Base-by-base conservation (phyloP, 179 eudicot species). In the Corrigiola litoralis region DNA sequence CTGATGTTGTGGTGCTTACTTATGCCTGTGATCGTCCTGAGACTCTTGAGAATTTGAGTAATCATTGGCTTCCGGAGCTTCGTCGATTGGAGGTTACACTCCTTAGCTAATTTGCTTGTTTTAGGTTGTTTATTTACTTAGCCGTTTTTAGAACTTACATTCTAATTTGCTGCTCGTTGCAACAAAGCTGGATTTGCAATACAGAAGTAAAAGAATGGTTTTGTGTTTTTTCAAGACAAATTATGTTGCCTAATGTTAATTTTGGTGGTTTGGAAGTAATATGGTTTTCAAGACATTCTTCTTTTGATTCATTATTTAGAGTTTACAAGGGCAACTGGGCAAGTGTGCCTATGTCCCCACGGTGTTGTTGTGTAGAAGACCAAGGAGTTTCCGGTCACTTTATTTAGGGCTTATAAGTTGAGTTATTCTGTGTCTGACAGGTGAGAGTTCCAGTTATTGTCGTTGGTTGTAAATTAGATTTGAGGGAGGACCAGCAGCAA, bases 61-160 rank as follows among this genome's bases (percentile, higher is more conserved):
- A 88, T 18, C 86, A 90, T 63, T 94, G 97, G 99, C 97, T 94
- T 68, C 91, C 92, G 0, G 97, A 94, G 75, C 88, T 94, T 67
- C 96, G 95, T 48, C 80, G 87, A 51, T 79, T 91, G 63, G 90
- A 94, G 97, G 99, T 91, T 17, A 29, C 7, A 16, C 16, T 31
- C 48, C 32, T 52, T 32, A 28, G 2, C 27, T 10, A 2, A n/a
- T 16, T 13, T 31, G 4, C 27, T 8, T 42, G 58, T 17, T 48
- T 34, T 14, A 17, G 27, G 11, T 58, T 20, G 13, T 64, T 6
- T 1, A 6, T 38, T 50, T 55, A n/a, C n/a, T 5, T 37, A 48
- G 48, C 55, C n/a, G n/a, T 60, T 28, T 4, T 27, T n/a, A 31
- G 6, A 1, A 29, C 2, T 42, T 44, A 14, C 24, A 9, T 27